A percentile compares a stretch with the other conserved stretches of the same genome.
These are phyloP conservation scores for Ophiocordyceps australis DNA, from an alignment of 2,329 filamentous ascomycete genomes.

Conservation along the genomic window DNA sequence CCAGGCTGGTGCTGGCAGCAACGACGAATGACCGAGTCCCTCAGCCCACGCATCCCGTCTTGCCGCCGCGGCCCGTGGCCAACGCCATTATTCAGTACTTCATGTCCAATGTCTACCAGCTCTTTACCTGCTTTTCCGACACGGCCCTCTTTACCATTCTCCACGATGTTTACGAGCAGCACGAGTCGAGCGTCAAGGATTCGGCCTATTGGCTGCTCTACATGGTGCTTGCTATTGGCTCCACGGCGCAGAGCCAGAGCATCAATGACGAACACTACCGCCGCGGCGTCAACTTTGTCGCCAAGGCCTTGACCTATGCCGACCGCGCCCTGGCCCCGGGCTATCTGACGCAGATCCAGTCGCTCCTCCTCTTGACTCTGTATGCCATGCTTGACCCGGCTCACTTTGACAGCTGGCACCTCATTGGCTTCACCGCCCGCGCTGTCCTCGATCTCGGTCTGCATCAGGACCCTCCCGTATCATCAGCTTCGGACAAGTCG, in stretches of 20 bases:
- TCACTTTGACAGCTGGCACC: conserved; percentile 86
- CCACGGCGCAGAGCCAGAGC: conserved; percentile 52
- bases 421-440: conserved; percentile 78
- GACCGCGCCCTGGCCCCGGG: conserved; percentile 76
- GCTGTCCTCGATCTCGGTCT: conserved; percentile 80
- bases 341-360: conserved; percentile 71
- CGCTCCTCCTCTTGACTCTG: conserved; percentile 67
- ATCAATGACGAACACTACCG: conserved; percentile 45
- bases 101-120: conserved; percentile 60
- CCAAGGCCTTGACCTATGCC: conserved; percentile 54
- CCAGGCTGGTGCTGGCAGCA: conserved; percentile 70
- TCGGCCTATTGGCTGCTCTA: conserved; percentile 76
- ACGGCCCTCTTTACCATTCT: conserved; percentile 60
- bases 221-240: conserved; percentile 76
- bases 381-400: conserved; percentile 81
- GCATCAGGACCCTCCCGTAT: conserved; percentile 73
- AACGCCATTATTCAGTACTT: conserved; percentile 64
- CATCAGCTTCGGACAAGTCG: conserved; percentile 46
- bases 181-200: conserved; percentile 40
- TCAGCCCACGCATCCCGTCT: conserved; percentile 33
- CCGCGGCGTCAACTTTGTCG: conserved; percentile 36
- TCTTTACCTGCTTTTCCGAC: conserved; percentile 73
- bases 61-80: conserved; percentile 56
- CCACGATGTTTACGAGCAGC: conserved; percentile 63
- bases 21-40: conserved; percentile 58